These are phyloP conservation scores for Hydnomerulius pinastri DNA, from an alignment of 768 basidiomycete genomes.

Conservation along the genomic window DNA sequence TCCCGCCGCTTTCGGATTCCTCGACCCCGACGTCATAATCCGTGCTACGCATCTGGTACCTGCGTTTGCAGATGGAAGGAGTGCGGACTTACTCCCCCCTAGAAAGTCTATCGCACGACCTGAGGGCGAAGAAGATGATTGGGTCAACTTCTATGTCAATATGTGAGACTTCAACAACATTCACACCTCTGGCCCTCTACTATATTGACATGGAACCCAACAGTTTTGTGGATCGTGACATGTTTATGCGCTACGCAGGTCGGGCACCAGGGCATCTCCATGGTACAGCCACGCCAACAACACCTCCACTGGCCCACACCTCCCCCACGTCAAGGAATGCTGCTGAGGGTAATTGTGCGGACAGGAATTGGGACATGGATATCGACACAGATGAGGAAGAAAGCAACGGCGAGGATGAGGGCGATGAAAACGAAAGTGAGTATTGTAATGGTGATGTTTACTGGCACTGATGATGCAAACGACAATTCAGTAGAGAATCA, in stretches of 20 bases:
- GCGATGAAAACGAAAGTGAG: no score
- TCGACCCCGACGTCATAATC: constrained; percentile 19
- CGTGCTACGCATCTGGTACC: constrained; percentile 22
- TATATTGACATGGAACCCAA: not conserved
- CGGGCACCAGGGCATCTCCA: constrained; percentile 1
- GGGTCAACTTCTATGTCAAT: constrained; percentile 6
- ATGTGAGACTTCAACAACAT: not conserved
- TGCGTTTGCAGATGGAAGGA: constrained; percentile 17
- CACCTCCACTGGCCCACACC: no score
- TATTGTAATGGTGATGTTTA: no score
- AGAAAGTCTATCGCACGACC: not conserved
- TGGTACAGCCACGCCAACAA: no score
- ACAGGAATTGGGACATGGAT: no score
- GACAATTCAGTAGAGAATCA: no score
- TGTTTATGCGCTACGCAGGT: constrained; percentile 1
- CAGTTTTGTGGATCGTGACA: constrained; percentile 8
- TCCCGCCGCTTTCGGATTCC: constrained; percentile 18
- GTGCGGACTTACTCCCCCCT: constrained; percentile 3
- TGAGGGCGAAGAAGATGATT: not conserved
- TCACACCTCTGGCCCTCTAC: no score
- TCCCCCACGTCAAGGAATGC: no score
- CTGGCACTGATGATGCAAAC: no score
- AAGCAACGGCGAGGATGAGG: no score
- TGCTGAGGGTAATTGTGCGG: no score
- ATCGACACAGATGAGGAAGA: no score